These are phyloP conservation scores for Podosphaera xanthii DNA, from an alignment of 2,329 filamentous ascomycete genomes.

Conservation along the genomic window DNA sequence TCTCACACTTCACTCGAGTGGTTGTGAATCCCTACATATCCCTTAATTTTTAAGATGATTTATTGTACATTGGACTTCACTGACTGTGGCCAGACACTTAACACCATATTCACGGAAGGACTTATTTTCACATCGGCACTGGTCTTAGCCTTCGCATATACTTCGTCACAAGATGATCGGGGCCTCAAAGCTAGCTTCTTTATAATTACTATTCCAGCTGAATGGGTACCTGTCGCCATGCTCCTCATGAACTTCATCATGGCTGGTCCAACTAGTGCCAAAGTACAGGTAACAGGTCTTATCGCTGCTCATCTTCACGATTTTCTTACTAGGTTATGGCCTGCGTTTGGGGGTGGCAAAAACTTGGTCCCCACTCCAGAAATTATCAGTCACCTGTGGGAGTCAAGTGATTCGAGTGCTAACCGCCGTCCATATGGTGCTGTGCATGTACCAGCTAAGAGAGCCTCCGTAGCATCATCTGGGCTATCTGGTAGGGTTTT, in stretches of 20 bases:
- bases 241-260: constrained; percentile 52
- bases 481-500: constrained; percentile 26
- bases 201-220: constrained; percentile 62
- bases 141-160: constrained; percentile 62
- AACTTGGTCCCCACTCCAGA: constrained; percentile 55
- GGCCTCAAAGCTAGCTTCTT: constrained; percentile 56
- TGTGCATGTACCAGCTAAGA: constrained; percentile 22
- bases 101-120: constrained; percentile 25
- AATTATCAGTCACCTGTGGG: constrained; percentile 46
- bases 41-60: background rate
- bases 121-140: constrained; percentile 38
- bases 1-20: constrained; percentile 16
- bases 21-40: constrained; percentile 19
- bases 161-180: constrained; percentile 64
- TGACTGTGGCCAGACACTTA: constrained; percentile 22
- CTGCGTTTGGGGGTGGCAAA: constrained; percentile 62
- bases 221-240: constrained; percentile 61
- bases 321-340: constrained; percentile 73
- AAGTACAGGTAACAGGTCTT: constrained; percentile 53
- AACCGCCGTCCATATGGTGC: constrained; percentile 37
- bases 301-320: constrained; percentile 76
- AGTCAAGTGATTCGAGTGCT: constrained; percentile 21
- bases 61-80: background rate
- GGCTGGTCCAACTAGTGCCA: constrained; percentile 29
- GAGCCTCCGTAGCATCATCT: constrained; percentile 19